Evolutionary conservation across 306 rosid species (phyloP), one percentile per base, ranked within the genome.

Genomic region (Hippophae tibetana): DNA sequence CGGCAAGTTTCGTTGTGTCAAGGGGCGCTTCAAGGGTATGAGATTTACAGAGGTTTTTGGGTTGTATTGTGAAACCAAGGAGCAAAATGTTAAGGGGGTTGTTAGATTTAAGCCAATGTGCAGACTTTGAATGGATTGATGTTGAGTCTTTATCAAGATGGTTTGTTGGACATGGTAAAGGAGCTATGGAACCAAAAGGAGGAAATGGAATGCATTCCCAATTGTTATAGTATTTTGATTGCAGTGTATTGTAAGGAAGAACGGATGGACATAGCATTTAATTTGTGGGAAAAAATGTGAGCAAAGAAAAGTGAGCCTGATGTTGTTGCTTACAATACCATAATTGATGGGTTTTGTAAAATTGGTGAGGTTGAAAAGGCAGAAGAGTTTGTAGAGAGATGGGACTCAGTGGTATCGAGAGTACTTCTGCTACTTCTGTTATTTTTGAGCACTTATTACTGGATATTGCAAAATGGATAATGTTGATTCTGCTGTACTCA

Each of bases 321-420:
- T 78, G 81, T 58, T 31, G 66, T 83, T 69, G 63, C 78, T 61
- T 87, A 83, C 43, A 85, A 87, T 58, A 83, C 87, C 38, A 72
- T 90, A n/a, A 81, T 90, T 66, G 87, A 86, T 40, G 96, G 89
- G 56, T 83, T 83, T 80, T 83, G 96, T 68, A 73, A 70, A 70
- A 64, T 65, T 50, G 87, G 93, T 58, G 78, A 78, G 57, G 54
- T 85, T 69, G 73, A 54, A 42, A 87, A 56, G 52, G 95, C 81
- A 42, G 96, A 85, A 54, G 89, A 83, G 6, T 69, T 78, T 73
- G 54, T 61, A 81, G 70, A 66, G 89, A 87, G 56, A 85, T 85
- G 95, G 74, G 57, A 25, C 54, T 80, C 76, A 70, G 66, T 41
- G 92, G 89, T 38, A 54, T 85, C 47, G 83, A 76, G 31, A 57